These are phyloP conservation scores for Naganishia kalamii DNA, from an alignment of 768 basidiomycete species.

Conservation along the genomic window DNA sequence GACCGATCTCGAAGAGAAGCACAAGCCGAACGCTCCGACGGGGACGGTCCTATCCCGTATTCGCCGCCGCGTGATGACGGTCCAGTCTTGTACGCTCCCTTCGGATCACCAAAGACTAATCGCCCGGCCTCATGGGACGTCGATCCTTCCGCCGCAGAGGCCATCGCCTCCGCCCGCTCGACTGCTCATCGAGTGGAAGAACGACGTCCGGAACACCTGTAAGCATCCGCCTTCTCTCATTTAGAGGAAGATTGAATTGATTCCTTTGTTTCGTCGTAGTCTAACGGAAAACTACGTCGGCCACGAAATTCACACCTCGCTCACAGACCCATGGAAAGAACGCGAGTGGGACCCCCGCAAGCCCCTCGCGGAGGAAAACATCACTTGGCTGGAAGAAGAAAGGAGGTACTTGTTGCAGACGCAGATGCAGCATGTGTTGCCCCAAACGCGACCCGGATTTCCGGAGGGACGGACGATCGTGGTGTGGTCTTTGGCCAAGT, in stretches of 20 bases:
- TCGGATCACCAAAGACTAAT: neutral
- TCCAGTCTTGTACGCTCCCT: neutral
- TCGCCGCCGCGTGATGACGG: neutral
- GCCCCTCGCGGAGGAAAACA: neutral
- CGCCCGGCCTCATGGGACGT: conserved; percentile 3
- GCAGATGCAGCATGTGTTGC: neutral
- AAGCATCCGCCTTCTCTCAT: neutral
- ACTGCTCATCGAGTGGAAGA: neutral
- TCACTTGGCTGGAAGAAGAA: neutral
- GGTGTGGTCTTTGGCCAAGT: neutral
- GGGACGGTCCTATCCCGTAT: neutral
- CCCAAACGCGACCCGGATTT: neutral
- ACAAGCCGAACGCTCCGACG: too few relatives aligned
- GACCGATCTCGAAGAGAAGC: too few relatives aligned
- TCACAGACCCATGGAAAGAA: neutral
- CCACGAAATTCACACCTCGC: neutral
- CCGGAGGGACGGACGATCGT: neutral
- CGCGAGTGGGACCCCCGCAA: neutral
- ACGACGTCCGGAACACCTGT: neutral
- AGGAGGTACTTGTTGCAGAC: neutral
- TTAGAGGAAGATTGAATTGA: too few relatives aligned
- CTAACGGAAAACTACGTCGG: neutral
- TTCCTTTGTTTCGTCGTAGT: neutral
- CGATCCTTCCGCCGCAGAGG: neutral
- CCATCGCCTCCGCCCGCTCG: neutral